These are phyloP conservation scores for Penicillium herquei DNA, from an alignment of 495 filamentous ascomycete genomes.

Conservation along the genomic window DNA sequence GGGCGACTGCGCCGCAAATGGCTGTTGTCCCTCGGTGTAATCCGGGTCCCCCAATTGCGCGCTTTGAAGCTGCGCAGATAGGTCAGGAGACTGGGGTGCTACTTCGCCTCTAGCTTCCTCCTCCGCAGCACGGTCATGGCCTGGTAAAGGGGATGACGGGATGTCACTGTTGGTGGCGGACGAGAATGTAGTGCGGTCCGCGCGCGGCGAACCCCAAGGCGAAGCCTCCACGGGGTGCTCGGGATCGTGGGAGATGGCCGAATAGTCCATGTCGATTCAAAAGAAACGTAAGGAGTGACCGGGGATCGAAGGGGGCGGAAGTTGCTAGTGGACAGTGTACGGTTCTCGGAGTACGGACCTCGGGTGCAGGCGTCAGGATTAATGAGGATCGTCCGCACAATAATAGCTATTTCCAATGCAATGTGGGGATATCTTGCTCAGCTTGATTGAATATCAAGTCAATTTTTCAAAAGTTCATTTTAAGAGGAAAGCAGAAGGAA, in stretches of 20 bases:
- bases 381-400: conserved; percentile 24
- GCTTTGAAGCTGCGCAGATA: conserved; percentile 45
- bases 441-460: conserved; percentile 2
- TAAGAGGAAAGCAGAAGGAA: background rate
- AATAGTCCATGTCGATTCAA: conserved; percentile 72
- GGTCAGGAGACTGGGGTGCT: conserved; percentile 31
- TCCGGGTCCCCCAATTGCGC: conserved; percentile 42
- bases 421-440: conserved; percentile 14
- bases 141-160: conserved; percentile 54
- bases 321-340: conserved; percentile 16
- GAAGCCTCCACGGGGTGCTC: conserved; percentile 68
- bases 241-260: conserved; percentile 68
- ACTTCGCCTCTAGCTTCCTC: conserved; percentile 23
- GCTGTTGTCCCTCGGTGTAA: conserved; percentile 34
- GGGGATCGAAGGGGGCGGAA: conserved; percentile 15
- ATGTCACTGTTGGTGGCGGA: conserved; percentile 47
- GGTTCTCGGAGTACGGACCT: no score
- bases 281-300: conserved; percentile 22
- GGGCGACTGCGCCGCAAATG: conserved; percentile 34
- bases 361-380: conserved; percentile 25
- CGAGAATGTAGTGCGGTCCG: conserved; percentile 55
- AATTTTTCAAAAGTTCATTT: conserved; percentile 2
- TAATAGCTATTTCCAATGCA: conserved; percentile 18
- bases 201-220: conserved; percentile 78
- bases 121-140: conserved; percentile 44